A percentile compares a stretch with the other conserved stretches of the same genome.
Conservation (phyloP, 73 alveolate genomes). For the Effrenium voratum region DNA sequence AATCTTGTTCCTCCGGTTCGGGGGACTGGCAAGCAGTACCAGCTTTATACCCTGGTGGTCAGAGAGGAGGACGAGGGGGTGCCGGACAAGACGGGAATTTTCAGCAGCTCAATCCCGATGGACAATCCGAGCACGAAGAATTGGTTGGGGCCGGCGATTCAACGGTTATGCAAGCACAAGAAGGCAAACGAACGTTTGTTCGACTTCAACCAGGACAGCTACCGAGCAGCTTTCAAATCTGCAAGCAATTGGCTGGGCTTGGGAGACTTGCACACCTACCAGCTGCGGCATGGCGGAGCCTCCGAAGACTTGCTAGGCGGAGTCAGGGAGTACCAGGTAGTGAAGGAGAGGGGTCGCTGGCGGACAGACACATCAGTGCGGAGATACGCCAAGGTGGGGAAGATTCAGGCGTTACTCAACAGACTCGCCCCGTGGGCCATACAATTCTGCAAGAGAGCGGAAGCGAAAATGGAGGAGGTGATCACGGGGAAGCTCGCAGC, state of each 20-base stretch:
- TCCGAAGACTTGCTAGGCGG: not conserved
- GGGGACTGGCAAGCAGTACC: not conserved
- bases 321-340: not conserved
- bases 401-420: constrained; percentile 7
- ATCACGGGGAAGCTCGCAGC: not conserved
- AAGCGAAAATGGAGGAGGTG: not conserved
- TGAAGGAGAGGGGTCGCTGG: constrained; percentile 29
- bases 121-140: not conserved
- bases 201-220: not conserved
- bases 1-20: not conserved
- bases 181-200: not conserved
- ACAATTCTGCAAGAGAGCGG: not conserved
- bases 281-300: constrained; percentile 21
- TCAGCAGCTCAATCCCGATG: constrained; percentile 2
- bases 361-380: not conserved
- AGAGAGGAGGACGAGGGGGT: constrained; percentile 6
- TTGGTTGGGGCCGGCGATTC: not conserved
- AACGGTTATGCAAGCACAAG: not conserved
- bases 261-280: not conserved
- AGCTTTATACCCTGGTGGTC: not conserved
- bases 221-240: not conserved
- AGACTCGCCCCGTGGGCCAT: constrained; percentile 1
- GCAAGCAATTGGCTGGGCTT: not conserved
- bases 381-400: constrained; percentile 25
- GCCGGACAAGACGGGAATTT: constrained; percentile 17